These are phyloP conservation scores for Niebla homalea DNA, from an alignment of 495 filamentous ascomycete genomes.

Conservation along the genomic window DNA sequence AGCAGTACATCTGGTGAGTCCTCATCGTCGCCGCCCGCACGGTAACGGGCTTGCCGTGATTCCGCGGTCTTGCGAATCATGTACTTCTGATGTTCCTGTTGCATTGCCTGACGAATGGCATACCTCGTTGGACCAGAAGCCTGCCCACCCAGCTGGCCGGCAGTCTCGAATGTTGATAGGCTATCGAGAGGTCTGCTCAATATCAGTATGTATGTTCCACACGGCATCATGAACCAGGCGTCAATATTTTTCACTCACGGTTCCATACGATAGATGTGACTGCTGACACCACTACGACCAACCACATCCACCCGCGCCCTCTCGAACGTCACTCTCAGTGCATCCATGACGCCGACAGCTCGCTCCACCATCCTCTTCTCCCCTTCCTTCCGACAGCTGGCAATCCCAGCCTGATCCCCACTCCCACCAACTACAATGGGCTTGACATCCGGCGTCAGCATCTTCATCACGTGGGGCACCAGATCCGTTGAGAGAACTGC, in stretches of 20 bases:
- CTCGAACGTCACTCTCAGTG: slow-evolving; percentile 69
- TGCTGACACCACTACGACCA: slow-evolving; percentile 32
- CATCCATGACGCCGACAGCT: slow-evolving; percentile 66
- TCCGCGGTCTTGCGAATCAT: slow-evolving; percentile 45
- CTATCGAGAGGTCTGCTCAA: slow-evolving; percentile 50
- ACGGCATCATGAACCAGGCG: not conserved
- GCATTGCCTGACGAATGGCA: slow-evolving; percentile 81
- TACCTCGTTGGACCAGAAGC: slow-evolving; percentile 58
- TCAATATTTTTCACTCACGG: slow-evolving; percentile 44
- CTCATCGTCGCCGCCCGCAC: slow-evolving; percentile 20
- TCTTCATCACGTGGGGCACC: slow-evolving; percentile 64
- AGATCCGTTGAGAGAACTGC: slow-evolving; percentile 68
- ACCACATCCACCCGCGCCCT: slow-evolving; percentile 58
- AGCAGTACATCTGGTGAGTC: not conserved
- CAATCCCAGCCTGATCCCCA: slow-evolving; percentile 51
- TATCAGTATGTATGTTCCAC: slow-evolving; percentile 18
- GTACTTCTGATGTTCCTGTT: slow-evolving; percentile 71
- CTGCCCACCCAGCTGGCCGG: slow-evolving; percentile 11
- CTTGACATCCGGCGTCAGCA: slow-evolving; percentile 80
- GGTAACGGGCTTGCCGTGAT: slow-evolving; percentile 41
- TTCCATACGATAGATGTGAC: slow-evolving; percentile 90
- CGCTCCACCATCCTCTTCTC: slow-evolving; percentile 70
- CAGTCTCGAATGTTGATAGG: slow-evolving; percentile 49
- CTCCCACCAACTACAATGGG: slow-evolving; percentile 77
- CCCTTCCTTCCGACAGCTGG: slow-evolving; percentile 70